A percentile compares a stretch with the other conserved stretches of the same genome.
Conservation (phyloP, 345 rosid genomes). For the Combretum micranthum region DNA sequence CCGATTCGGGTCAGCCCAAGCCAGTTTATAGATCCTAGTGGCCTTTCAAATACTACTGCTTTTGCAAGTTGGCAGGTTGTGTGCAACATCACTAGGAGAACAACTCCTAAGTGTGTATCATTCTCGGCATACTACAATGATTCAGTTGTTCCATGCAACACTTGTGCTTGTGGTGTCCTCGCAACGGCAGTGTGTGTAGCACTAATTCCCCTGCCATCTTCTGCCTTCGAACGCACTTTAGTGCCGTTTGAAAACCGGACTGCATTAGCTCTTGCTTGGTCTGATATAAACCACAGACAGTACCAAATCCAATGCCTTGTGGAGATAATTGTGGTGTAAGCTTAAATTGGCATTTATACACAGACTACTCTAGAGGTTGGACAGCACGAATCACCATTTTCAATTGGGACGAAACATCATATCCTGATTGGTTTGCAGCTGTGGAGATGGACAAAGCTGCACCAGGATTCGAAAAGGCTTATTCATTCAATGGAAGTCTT, state of each 20-base stretch:
- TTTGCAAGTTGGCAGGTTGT: constrained; percentile 96
- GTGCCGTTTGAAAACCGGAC: constrained; percentile 79
- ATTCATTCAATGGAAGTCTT: constrained; percentile 67
- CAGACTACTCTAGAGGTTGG: constrained; percentile 76
- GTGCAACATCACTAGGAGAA: constrained; percentile 75
- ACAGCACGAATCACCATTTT: constrained; percentile 73
- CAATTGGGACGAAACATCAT: constrained; percentile 71
- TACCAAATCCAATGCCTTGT: constrained; percentile 78
- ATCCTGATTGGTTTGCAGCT: constrained; percentile 83
- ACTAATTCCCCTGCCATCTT: constrained; percentile 59
- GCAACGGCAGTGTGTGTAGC: constrained; percentile 45
- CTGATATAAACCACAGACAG: constrained; percentile 41
- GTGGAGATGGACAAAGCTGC: constrained; percentile 54
- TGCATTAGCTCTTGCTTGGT: constrained; percentile 54
- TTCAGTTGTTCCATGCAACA: constrained; percentile 73
- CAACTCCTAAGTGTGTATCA: constrained; percentile 68
- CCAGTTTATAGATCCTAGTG: constrained; percentile 52
- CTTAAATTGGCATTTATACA: constrained; percentile 74
- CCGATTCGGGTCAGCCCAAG: constrained; percentile 75
- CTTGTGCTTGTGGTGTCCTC: constrained; percentile 84
- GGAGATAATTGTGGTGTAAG: constrained; percentile 84
- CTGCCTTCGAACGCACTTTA: constrained; percentile 75
- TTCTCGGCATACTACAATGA: constrained; percentile 89
- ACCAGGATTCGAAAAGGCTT: constrained; percentile 62
- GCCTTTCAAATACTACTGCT: constrained; percentile 54